Percentiles rank a stretch among this genome's conserved stretches.
Evolutionary conservation across 176 grass and related monocot genomes (phyloP).

Genomic region (bread wheat (Triticum aestivum)): DNA sequence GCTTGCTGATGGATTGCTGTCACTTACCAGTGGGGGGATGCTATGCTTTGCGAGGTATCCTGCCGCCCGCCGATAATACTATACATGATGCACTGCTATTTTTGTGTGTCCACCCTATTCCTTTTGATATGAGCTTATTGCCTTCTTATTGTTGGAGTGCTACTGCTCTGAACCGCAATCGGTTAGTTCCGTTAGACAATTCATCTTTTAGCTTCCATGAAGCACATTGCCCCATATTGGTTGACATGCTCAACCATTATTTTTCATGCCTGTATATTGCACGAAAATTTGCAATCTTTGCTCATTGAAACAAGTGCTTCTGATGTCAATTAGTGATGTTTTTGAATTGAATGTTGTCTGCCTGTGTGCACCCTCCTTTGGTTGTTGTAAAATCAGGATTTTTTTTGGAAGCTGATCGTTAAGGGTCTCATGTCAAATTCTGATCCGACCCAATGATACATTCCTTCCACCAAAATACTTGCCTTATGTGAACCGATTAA

Average conservation of each 20-base stretch:
- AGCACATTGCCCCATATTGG: background rate
- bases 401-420: background rate
- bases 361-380: background rate
- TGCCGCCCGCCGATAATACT: background rate
- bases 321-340: background rate
- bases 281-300: background rate
- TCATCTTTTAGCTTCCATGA: background rate
- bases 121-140: no score
- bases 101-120: background rate
- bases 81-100: background rate
- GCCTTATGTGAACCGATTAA: background rate
- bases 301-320: background rate
- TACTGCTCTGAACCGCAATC: background rate
- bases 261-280: background rate
- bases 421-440: background rate
- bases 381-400: background rate
- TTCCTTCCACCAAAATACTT: background rate
- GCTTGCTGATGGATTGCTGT: background rate
- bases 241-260: background rate
- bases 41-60: background rate
- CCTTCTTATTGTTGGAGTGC: background rate
- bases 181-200: no score
- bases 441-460: background rate
- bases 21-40: background rate
- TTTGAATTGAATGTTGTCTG: background rate